Evolutionary conservation across 164 flowering plant genomes (phyloP).

Genomic region (Vitis vinifera): ASM3070453v1 NC_081810.1:8674001-8674500

Average conservation of each 20-base stretch:
- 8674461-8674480: conserved; percentile 19
- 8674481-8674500: conserved; percentile 19
- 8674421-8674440: conserved; percentile 34
- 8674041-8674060: not conserved
- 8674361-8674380: conserved; percentile 20
- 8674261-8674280: not conserved
- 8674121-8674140: conserved; percentile 45
- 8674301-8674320: conserved; percentile 12
- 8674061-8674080: conserved; percentile 5
- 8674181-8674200: conserved; percentile 28
- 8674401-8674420: conserved; percentile 21
- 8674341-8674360: conserved; percentile 24
- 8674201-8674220: conserved; percentile 38
- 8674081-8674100: conserved; percentile 22
- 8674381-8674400: conserved; percentile 20
- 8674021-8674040: conserved; percentile 5
- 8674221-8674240: conserved; percentile 55
- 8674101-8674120: conserved; percentile 33
- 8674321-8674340: conserved; percentile 23
- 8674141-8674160: conserved; percentile 42
- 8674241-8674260: conserved; percentile 22
- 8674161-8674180: conserved; percentile 6
- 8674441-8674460: conserved; percentile 31
- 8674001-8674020: conserved; percentile 17
- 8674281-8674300: conserved; percentile 13